Percentiles rank a stretch among this genome's conserved stretches.
These are phyloP conservation scores for Fusarium siculi DNA, from an alignment of 2,329 filamentous ascomycete species.

Conservation along the genomic window DNA sequence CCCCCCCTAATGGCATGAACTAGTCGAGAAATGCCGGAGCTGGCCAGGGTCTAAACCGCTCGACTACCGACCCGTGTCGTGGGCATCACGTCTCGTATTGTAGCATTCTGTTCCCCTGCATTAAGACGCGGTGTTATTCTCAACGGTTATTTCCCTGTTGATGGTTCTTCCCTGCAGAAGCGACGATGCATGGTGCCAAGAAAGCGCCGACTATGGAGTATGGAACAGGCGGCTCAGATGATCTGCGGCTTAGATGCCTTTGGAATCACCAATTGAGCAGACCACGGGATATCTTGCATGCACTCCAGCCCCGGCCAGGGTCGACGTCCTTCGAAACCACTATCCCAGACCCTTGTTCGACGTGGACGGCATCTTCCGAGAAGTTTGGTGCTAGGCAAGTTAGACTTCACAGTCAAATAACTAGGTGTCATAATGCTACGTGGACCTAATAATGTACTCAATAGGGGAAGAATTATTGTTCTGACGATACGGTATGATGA, in stretches of 20 bases:
- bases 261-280: constrained; percentile 34
- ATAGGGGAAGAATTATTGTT: constrained; percentile 4
- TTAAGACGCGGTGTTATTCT: background rate
- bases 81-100: constrained; percentile 10
- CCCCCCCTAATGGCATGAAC: constrained; percentile 8
- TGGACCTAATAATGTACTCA: constrained; percentile 2
- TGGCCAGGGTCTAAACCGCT: constrained; percentile 19
- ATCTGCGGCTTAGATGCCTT: constrained; percentile 32
- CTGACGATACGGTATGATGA: background rate
- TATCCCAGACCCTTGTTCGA: constrained; percentile 14
- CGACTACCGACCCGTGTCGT: constrained; percentile 11
- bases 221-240: constrained; percentile 22
- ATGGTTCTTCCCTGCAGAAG: background rate
- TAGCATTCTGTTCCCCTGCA: constrained; percentile 11
- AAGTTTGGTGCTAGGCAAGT: background rate
- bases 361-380: constrained; percentile 31
- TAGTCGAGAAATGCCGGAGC: constrained; percentile 29
- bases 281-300: constrained; percentile 18
- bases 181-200: background rate
- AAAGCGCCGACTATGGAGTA: constrained; percentile 9
- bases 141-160: background rate
- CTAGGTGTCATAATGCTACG: constrained; percentile 19
- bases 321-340: constrained; percentile 3
- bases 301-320: background rate
- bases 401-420: constrained; percentile 16